These are phyloP conservation scores for Alternaria panax DNA, from an alignment of 2,329 filamentous ascomycete species.

Conservation along the genomic window DNA sequence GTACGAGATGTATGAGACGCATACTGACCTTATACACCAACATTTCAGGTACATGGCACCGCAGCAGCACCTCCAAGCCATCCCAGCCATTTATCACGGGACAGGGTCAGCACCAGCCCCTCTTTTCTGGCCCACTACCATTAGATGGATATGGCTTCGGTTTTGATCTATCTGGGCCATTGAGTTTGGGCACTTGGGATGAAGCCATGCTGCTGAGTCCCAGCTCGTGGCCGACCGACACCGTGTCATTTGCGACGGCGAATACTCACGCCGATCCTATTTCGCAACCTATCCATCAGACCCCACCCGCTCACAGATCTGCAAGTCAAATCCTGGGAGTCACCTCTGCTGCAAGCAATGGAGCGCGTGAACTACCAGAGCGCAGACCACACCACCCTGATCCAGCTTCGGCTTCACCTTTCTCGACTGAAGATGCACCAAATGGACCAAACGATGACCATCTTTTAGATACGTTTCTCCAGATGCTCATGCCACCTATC, in stretches of 20 bases:
- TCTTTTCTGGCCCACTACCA: slow-evolving; percentile 18
- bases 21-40: not conserved
- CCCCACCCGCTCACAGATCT: slow-evolving; percentile 25
- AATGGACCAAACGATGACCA: slow-evolving; percentile 44
- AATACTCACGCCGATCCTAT: slow-evolving; percentile 24
- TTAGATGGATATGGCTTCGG: slow-evolving; percentile 31
- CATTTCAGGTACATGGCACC: slow-evolving; percentile 53
- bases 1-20: not conserved
- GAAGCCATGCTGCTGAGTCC: slow-evolving; percentile 44
- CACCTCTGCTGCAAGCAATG: slow-evolving; percentile 12
- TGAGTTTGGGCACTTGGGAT: slow-evolving; percentile 40
- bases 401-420: slow-evolving; percentile 38
- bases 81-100: slow-evolving; percentile 26
- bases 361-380: slow-evolving; percentile 25
- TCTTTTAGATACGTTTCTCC: slow-evolving; percentile 59
- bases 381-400: slow-evolving; percentile 23
- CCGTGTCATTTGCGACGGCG: slow-evolving; percentile 12
- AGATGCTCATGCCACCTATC: slow-evolving; percentile 61
- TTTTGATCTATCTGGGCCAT: slow-evolving; percentile 39
- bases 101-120: slow-evolving; percentile 19
- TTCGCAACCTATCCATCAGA: slow-evolving; percentile 31
- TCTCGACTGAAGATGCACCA: slow-evolving; percentile 35
- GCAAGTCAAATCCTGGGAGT: slow-evolving; percentile 18
- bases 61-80: slow-evolving; percentile 29
- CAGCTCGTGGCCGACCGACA: slow-evolving; percentile 41